Evolutionary conservation across 2,329 filamentous ascomycete genomes (phyloP), one percentile per base, ranked within the genome.

Genomic region (Nemania diffusa): DNA sequence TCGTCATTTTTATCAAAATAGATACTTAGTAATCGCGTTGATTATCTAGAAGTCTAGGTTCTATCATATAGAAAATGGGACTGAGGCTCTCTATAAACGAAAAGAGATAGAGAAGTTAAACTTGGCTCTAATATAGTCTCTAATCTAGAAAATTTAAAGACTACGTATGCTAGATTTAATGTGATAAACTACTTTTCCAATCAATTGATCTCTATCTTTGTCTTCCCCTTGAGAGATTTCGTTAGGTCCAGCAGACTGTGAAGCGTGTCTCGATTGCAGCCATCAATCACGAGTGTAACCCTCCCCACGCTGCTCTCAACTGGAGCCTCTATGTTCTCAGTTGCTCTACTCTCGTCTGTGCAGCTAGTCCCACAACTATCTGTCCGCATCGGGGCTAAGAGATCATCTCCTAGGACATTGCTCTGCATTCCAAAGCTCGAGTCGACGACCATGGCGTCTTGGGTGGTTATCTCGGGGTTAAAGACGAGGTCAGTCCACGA

Each of bases 281-380:
- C 56, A 8, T 69, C 64, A 24, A 67, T 65, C n/a, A 64, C 60
- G 24, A 69, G 34, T 22, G 63, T 59, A 1, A 69, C 67, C 24
- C 57, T 62, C 2, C 67, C 67, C 32, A 69, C 59, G 80, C 83
- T 63, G 9, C 57, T 53, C 34, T 55, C 44, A 29, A 27, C 34
- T 13, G 55, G 44, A 8, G 50, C 8, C 40, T 24, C n/a, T 26
- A 29, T 32, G 24, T 27, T 52, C 32, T 63, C 51, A 27, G 50
- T 17, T 26, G 34, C 32, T 34, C 24, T 32, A 9, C 22, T 52
- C 20, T 44, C 51, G 7, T 56, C 59, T 5, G 59, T 46, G 59
- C 50, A 34, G 40, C 50, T 62, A 15, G 50, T 48, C 5, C 42
- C n/a, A 29, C 37, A 20, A 3, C 48, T 57, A 32, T 65, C 34